phyloP scores from a whole-genome alignment of 2,329 filamentous ascomycete species.

The Alternaria incomplexa region DNA sequence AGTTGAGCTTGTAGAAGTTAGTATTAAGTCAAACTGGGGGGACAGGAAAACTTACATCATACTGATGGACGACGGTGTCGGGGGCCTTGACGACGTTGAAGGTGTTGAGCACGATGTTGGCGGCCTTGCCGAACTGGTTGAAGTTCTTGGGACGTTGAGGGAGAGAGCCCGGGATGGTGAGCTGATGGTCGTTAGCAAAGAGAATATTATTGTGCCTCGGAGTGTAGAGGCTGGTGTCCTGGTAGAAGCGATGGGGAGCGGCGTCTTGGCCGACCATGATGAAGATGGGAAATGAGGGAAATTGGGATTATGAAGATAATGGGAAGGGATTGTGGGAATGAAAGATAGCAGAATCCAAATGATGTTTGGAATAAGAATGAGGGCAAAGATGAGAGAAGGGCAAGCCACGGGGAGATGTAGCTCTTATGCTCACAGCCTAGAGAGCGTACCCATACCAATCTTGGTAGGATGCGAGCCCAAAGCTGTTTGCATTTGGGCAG shows the following conservation, averaged over 20 bases:
- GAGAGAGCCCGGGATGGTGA: conserved; percentile 31
- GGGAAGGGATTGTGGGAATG: neutral
- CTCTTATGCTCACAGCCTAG: conserved; percentile 6
- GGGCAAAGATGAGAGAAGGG: neutral
- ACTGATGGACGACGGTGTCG: conserved; percentile 73
- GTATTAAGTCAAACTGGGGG: neutral
- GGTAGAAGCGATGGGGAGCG: conserved; percentile 10
- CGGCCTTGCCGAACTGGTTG: conserved; percentile 48
- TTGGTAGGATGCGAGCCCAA: neutral
- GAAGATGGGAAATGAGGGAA: neutral
- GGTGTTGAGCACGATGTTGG: conserved; percentile 68
- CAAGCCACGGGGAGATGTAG: neutral
- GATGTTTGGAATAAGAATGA: neutral
- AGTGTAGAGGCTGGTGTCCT: conserved; percentile 17
- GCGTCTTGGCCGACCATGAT: conserved; percentile 7
- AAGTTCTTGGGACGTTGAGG: conserved; percentile 45
- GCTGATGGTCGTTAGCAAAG: conserved; percentile 31
- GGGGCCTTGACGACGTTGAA: conserved; percentile 71
- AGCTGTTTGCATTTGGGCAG: conserved; percentile 7
- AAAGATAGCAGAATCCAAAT: conserved; percentile 1
- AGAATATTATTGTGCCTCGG: conserved; percentile 28
- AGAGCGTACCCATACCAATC: neutral
- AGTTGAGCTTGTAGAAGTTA: conserved; percentile 61
- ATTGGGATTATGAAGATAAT: neutral
- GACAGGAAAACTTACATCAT: conserved; percentile 69